phyloP scores from a whole-genome alignment of 805 yeast species.

The Babjeviella inositovora region DNA sequence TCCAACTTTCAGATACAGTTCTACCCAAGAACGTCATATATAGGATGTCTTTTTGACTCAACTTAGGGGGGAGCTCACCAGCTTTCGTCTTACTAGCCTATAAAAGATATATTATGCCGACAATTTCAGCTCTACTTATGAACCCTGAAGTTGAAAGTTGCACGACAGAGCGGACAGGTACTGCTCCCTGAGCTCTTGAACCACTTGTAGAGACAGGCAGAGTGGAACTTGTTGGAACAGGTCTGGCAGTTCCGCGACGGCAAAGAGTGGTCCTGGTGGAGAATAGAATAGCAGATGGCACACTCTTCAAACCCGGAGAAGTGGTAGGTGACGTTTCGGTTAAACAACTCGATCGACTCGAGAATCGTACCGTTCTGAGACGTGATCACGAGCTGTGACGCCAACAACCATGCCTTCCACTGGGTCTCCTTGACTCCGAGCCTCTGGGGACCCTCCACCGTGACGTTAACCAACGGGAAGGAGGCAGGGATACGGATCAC shows the following conservation, averaged over 20 bases:
- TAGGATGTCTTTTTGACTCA: too few relatives aligned
- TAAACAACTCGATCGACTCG: conserved; percentile 53
- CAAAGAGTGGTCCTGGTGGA: conserved; percentile 80
- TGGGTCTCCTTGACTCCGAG: conserved; percentile 83
- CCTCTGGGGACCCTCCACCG: conserved; percentile 62
- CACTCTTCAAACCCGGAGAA: conserved; percentile 94
- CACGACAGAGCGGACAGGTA: conserved; percentile 90
- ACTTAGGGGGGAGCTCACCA: too few relatives aligned
- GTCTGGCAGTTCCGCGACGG: conserved; percentile 84
- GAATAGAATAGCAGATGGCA: conserved; percentile 87
- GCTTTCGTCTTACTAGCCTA: too few relatives aligned
- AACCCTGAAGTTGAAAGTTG: conserved; percentile 34
- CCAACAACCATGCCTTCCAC: conserved; percentile 91
- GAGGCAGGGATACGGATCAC: conserved; percentile 54
- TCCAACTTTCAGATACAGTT: too few relatives aligned
- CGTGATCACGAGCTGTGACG: conserved; percentile 72
- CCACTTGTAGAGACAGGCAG: conserved; percentile 95
- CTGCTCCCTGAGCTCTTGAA: conserved; percentile 85
- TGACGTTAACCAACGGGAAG: conserved; percentile 66
- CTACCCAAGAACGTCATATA: too few relatives aligned
- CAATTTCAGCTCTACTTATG: too few relatives aligned
- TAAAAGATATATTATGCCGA: too few relatives aligned
- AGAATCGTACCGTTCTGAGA: conserved; percentile 58
- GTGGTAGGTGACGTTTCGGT: conserved; percentile 64
- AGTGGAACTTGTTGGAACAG: conserved; percentile 87